Percentiles rank a stretch among this genome's conserved stretches.
phyloP scores from a whole-genome alignment of 208 protist species.

The Trypanosoma lewisi region DNA sequence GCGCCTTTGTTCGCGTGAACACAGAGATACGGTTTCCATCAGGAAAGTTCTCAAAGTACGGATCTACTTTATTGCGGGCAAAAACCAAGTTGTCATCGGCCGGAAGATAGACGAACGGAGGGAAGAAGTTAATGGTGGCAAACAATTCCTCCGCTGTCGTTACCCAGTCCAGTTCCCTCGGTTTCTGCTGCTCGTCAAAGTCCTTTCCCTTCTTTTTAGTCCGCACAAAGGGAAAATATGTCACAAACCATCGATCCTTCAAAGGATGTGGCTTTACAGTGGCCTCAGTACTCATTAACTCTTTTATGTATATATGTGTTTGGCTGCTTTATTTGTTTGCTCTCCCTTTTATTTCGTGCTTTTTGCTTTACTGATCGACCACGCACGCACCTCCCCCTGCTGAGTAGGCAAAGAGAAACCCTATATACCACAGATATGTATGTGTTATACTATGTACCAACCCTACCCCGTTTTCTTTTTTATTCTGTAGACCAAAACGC shows the following conservation, averaged over 20 bases:
- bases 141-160: constrained; percentile 70
- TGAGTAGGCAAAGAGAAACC: too few relatives aligned
- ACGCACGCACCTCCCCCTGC: too few relatives aligned
- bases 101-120: constrained; percentile 55
- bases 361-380: too few relatives aligned
- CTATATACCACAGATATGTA: too few relatives aligned
- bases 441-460: too few relatives aligned
- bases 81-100: constrained; percentile 74
- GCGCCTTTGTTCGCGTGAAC: constrained; percentile 69
- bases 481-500: too few relatives aligned
- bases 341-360: not conserved
- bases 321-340: not conserved
- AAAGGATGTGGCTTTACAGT: constrained; percentile 47
- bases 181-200: constrained; percentile 43
- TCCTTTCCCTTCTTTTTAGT: constrained; percentile 35
- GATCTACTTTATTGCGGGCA: constrained; percentile 64
- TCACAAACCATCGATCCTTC: constrained; percentile 82
- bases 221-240: constrained; percentile 54
- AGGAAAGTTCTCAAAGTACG: constrained; percentile 80
- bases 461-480: too few relatives aligned
- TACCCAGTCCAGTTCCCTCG: constrained; percentile 72
- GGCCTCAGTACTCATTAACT: constrained; percentile 15
- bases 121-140: constrained; percentile 72
- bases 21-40: constrained; percentile 60
- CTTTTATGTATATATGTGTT: constrained; percentile 6